Evolutionary conservation across 176 grass and related monocot genomes (phyloP).

Genomic region (Themeda triandra): DNA sequence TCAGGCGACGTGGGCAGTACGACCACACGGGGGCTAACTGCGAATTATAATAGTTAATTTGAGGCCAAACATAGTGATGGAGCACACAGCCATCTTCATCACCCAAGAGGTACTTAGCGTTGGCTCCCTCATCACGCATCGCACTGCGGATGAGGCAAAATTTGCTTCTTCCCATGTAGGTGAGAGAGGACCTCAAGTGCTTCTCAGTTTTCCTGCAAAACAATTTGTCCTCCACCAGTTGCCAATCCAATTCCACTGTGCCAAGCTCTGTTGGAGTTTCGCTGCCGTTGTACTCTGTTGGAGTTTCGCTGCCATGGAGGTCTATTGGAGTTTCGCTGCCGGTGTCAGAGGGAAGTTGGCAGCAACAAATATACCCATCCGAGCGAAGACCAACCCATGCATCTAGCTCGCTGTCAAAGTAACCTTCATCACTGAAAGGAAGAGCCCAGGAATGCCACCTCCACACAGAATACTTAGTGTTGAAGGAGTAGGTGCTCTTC

Average conservation of each 20-base stretch:
- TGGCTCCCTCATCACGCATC: background rate
- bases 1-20: too few species aligned
- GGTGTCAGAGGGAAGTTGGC: background rate
- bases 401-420: slow-evolving; percentile 1
- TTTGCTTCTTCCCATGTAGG: background rate
- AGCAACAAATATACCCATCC: slow-evolving; percentile 11
- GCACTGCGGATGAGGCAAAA: background rate
- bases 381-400: background rate
- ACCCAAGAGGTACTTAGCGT: background rate
- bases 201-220: background rate
- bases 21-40: too few species aligned
- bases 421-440: background rate
- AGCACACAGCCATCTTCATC: background rate
- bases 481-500: slow-evolving; percentile 2
- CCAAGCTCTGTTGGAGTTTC: background rate
- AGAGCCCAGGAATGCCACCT: background rate
- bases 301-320: slow-evolving; percentile 1
- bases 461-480: background rate
- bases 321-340: background rate
- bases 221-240: background rate
- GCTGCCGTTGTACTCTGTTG: background rate
- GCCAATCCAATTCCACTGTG: background rate
- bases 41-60: too few species aligned
- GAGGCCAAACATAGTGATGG: background rate
- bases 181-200: background rate